Evolutionary conservation across 1,139 yeast genomes (phyloP).

Genomic region (Blastobotrys raffinosifermentans): DNA sequence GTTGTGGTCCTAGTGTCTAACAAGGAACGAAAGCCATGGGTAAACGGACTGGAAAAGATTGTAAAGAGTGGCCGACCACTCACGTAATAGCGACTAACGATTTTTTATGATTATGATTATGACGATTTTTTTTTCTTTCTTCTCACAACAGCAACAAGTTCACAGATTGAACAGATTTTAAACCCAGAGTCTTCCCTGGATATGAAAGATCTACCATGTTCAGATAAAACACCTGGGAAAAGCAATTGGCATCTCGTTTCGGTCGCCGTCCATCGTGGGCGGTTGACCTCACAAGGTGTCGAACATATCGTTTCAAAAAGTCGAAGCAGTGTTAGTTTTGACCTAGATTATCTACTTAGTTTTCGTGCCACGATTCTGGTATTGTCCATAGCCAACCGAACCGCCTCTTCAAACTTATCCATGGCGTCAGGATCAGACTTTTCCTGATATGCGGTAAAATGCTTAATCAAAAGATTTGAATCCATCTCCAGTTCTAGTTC

Average conservation of each 20-base stretch:
- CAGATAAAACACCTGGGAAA: too few relatives aligned
- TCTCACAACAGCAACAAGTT: too few relatives aligned
- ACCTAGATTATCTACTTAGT: constrained; percentile 20
- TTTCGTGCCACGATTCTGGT: constrained; percentile 20
- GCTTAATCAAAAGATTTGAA: constrained; percentile 52
- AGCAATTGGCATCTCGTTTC: too few relatives aligned
- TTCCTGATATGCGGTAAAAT: constrained; percentile 43
- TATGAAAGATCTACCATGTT: neutral
- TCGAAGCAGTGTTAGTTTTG: too few relatives aligned
- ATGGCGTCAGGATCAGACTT: constrained; percentile 26
- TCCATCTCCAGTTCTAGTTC: constrained; percentile 58
- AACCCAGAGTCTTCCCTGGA: too few relatives aligned
- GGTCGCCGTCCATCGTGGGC: too few relatives aligned
- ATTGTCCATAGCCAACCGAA: constrained; percentile 31
- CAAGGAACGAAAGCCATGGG: constrained; percentile 67
- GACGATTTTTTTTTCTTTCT: too few relatives aligned
- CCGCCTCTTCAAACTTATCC: constrained; percentile 33
- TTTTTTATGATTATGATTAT: neutral
- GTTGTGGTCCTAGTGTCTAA: constrained; percentile 71
- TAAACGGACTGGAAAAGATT: constrained; percentile 73
- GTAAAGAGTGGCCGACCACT: constrained; percentile 14
- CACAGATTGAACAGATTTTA: too few relatives aligned
- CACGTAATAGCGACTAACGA: too few relatives aligned
- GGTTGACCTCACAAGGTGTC: too few relatives aligned
- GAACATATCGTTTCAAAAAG: too few relatives aligned